Evolutionary conservation across 129 eudicot species (phyloP), one percentile per base, ranked within the genome.

Genomic region (Gnaphalium uliginosum): DNA sequence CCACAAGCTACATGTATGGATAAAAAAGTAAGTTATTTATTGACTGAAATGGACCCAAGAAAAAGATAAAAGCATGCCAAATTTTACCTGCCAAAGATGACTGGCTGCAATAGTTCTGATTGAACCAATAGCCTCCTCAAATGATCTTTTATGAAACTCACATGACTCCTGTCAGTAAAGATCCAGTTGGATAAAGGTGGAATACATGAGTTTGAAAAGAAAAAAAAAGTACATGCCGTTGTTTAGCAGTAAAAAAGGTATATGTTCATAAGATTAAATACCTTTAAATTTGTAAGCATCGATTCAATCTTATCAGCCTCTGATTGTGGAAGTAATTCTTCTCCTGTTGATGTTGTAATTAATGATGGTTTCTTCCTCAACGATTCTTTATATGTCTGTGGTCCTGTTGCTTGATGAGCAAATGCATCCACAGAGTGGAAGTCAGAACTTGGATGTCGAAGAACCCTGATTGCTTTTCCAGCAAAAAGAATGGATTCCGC

Each of bases 401-500:
- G 63, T 54, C 80, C 66, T n/a, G 83, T 65, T 66, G 57, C 62
- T 68, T 87, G 88, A 58, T 81, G 86, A 68, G 88, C 75, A 56
- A 80, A 67, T 61, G 65, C 79, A 83, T 85, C 87, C 54, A 85
- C 87, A 33, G 75, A 79, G 32, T 65, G 78, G 79, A 86, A 87
- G 50, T 87, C 62, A 67, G 91, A 85, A 75, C 96, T 87, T 75
- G 98, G 98, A 79, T 94, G 90, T 70, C 96, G 84, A 53, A 94
- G 93, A 77, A 94, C 93, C 81, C 96, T 84, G 48, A 90, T 83
- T 72, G 97, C 98, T 87, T 94, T 94, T 78, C 98, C 98, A 84
- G 97, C 88, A 84, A 94, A 94, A 57, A 94, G 93, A 73, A 94
- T 82, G 58, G 98, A 94, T 83, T 94, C 98, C 39, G 97, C 97